Conservation (phyloP, 2,329 filamentous ascomycete species). For the Fusarium nanum region DNA sequence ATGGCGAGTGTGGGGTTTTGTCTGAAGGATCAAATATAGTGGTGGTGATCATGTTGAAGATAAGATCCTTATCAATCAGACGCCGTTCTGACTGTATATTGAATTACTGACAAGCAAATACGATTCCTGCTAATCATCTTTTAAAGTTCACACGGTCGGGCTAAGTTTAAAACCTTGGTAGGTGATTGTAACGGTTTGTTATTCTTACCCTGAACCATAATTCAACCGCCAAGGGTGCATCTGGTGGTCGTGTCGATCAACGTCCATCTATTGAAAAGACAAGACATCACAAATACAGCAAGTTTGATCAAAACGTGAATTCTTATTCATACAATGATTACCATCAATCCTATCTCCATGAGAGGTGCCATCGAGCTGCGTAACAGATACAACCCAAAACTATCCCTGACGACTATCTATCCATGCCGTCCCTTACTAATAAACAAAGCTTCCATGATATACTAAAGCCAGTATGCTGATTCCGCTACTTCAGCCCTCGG, state of each 20-base stretch:
- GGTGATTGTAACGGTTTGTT: background rate
- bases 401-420: conserved; percentile 12
- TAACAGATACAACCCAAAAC: conserved; percentile 13
- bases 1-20: conserved; percentile 6
- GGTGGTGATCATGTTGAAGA: conserved; percentile 6
- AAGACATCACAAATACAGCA: background rate
- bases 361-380: conserved; percentile 17
- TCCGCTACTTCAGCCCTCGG: conserved; percentile 12
- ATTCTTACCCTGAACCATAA: background rate
- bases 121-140: background rate
- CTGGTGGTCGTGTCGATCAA: background rate
- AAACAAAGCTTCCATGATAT: conserved; percentile 31
- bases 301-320: conserved; percentile 34
- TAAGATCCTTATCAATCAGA: conserved; percentile 28
- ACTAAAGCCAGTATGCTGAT: conserved; percentile 38
- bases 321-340: conserved; percentile 47
- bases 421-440: conserved; percentile 21
- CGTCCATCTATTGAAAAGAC: background rate
- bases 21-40: conserved; percentile 8
- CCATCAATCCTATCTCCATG: conserved; percentile 39
- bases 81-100: background rate
- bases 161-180: background rate
- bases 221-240: background rate
- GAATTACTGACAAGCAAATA: background rate
- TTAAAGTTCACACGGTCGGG: background rate